phyloP scores from a whole-genome alignment of 106 monocot genomes.

The Iris macrosiphon region DNA sequence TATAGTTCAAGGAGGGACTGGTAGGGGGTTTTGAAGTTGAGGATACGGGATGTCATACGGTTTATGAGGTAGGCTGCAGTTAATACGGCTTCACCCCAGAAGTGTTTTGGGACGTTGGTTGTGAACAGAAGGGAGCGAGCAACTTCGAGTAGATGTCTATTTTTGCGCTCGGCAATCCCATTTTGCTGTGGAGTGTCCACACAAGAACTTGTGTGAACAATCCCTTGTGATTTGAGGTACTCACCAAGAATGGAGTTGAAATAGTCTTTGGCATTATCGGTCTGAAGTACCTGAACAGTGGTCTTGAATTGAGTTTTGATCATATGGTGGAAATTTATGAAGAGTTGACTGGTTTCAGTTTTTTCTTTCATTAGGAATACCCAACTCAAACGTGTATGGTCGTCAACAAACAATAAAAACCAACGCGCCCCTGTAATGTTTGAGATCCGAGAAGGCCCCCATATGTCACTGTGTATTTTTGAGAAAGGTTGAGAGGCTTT shows the following conservation, averaged over 20 bases:
- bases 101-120: slow-evolving; percentile 10
- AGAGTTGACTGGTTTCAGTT: neutral
- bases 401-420: slow-evolving; percentile 12
- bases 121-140: neutral
- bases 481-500: neutral
- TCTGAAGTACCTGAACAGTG: neutral
- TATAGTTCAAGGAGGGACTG: neutral
- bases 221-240: neutral
- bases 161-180: slow-evolving; percentile 14
- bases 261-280: slow-evolving; percentile 9
- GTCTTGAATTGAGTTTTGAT: slow-evolving; percentile 4
- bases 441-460: neutral
- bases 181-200: slow-evolving; percentile 10
- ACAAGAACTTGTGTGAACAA: slow-evolving; percentile 8
- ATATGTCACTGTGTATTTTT: neutral
- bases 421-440: neutral
- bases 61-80: slow-evolving; percentile 7
- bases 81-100: slow-evolving; percentile 7
- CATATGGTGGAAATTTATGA: neutral
- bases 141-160: slow-evolving; percentile 11
- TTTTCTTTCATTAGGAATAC: slow-evolving; percentile 1
- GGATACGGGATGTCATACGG: slow-evolving; percentile 1
- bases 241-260: neutral
- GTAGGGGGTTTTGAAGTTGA: slow-evolving; percentile 2
- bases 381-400: slow-evolving; percentile 1